Evolutionary conservation across 129 eudicot genomes (phyloP).

Genomic region (Flaveria ramosissima): DNA sequence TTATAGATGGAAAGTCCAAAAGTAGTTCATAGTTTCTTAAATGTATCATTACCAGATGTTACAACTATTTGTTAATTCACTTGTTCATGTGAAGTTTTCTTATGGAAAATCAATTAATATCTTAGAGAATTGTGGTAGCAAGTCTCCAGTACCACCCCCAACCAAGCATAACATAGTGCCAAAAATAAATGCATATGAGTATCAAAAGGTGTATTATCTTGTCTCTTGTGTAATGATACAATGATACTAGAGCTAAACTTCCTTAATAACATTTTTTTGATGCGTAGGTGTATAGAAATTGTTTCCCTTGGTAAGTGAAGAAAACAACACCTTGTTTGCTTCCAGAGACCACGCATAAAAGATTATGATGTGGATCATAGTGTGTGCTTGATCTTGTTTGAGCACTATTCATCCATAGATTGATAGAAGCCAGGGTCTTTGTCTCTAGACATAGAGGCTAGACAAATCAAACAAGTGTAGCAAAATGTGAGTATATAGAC

Average conservation of each 20-base stretch:
- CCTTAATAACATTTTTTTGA: neutral
- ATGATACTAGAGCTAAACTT: neutral
- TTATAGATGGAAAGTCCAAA: neutral
- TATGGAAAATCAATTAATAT: neutral
- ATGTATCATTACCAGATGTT: neutral
- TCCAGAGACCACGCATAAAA: constrained; percentile 81
- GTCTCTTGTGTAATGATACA: constrained; percentile 3
- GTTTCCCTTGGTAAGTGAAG: neutral
- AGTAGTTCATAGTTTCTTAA: neutral
- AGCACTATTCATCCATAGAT: constrained; percentile 90
- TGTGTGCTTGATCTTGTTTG: constrained; percentile 85
- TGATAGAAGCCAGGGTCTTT: constrained; percentile 62
- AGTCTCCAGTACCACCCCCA: neutral
- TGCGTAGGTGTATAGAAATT: neutral
- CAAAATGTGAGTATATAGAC: constrained; percentile 1
- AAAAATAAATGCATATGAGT: neutral
- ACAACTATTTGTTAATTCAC: neutral
- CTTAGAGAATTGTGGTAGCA: neutral
- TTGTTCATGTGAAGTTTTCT: neutral
- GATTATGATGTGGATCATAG: constrained; percentile 97
- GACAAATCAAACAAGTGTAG: constrained; percentile 11
- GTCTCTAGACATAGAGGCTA: constrained; percentile 76
- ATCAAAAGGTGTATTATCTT: neutral
- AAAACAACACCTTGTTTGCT: constrained; percentile 64
- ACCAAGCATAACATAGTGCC: constrained; percentile 3